Percentiles rank a stretch among this genome's conserved stretches.
Evolutionary conservation across 2,329 filamentous ascomycete species (phyloP).

Genomic region (Fusarium sp.): DNA sequence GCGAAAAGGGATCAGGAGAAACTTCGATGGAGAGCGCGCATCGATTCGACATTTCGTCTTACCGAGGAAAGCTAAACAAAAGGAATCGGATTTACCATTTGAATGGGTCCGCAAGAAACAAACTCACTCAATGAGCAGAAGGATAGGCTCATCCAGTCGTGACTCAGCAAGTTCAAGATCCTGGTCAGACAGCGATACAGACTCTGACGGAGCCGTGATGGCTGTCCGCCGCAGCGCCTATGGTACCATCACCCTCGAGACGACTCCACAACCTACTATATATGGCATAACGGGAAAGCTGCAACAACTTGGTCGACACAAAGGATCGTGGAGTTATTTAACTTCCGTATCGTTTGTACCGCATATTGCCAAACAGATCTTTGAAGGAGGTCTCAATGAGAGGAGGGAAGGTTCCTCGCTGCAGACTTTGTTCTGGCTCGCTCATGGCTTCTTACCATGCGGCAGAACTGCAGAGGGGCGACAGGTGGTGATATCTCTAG

Average conservation of each 20-base stretch:
- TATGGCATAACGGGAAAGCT: not conserved
- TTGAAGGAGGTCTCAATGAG: not conserved
- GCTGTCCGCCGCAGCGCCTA: not conserved
- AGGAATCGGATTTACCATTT: accelerated
- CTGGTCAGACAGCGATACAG: not conserved
- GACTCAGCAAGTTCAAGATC: accelerated
- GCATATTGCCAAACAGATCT: not conserved
- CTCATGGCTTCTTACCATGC: not conserved
- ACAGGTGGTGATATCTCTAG: not conserved
- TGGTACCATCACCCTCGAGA: accelerated
- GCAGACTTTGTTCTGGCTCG: not conserved
- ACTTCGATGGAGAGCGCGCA: not conserved
- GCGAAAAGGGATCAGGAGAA: not conserved
- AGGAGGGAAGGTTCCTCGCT: not conserved
- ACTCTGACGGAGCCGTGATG: not conserved
- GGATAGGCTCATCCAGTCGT: accelerated
- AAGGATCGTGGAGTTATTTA: not conserved
- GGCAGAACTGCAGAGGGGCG: not conserved
- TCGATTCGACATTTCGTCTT: not conserved
- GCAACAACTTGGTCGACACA: not conserved
- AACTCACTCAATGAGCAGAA: accelerated
- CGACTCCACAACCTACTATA: not conserved
- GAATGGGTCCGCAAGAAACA: not conserved
- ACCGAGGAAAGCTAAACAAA: not conserved
- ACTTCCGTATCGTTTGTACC: not conserved